Percentiles rank a stretch among this genome's conserved stretches.
These are phyloP conservation scores for Noccaea bulbosa DNA, from an alignment of 345 rosid genomes.

Conservation along the genomic window DNA sequence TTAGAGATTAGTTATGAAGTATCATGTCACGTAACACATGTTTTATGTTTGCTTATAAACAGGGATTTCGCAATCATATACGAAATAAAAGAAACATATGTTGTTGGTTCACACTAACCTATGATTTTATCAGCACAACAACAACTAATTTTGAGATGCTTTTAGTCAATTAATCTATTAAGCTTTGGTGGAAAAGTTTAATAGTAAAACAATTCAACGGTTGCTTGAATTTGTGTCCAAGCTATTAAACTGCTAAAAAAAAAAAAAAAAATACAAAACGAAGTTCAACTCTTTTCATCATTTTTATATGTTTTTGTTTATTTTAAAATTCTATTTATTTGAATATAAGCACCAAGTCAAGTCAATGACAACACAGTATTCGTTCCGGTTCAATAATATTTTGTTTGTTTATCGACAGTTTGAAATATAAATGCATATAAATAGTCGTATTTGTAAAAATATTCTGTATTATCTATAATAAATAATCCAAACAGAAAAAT, in stretches of 20 bases:
- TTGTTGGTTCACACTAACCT: slow-evolving; percentile 44
- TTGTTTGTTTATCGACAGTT: slow-evolving; percentile 18
- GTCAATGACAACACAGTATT: slow-evolving; percentile 42
- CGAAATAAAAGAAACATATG: slow-evolving; percentile 2
- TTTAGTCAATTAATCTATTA: slow-evolving; percentile 28
- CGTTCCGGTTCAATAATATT: slow-evolving; percentile 15
- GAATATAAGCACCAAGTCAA: slow-evolving; percentile 44
- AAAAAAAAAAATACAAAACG: slow-evolving; percentile 1
- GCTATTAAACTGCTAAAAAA: slow-evolving; percentile 30
- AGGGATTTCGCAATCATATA: slow-evolving; percentile 18
- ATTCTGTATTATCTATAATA: slow-evolving; percentile 30
- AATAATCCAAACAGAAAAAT: not conserved
- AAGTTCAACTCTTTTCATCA: slow-evolving; percentile 38
- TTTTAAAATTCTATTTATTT: not conserved
- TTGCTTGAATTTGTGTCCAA: slow-evolving; percentile 46
- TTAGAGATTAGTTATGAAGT: slow-evolving; percentile 35
- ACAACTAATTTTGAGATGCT: slow-evolving; percentile 32
- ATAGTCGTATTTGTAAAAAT: slow-evolving; percentile 32
- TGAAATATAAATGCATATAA: slow-evolving; percentile 24
- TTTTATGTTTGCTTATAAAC: slow-evolving; percentile 25
- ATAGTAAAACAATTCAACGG: slow-evolving; percentile 39
- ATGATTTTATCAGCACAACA: slow-evolving; percentile 35
- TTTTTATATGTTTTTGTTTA: not conserved
- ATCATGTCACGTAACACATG: slow-evolving; percentile 33
- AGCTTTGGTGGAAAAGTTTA: slow-evolving; percentile 32